These are phyloP conservation scores for Lindgomyces ingoldianus DNA, from an alignment of 495 filamentous ascomycete genomes.

Conservation along the genomic window DNA sequence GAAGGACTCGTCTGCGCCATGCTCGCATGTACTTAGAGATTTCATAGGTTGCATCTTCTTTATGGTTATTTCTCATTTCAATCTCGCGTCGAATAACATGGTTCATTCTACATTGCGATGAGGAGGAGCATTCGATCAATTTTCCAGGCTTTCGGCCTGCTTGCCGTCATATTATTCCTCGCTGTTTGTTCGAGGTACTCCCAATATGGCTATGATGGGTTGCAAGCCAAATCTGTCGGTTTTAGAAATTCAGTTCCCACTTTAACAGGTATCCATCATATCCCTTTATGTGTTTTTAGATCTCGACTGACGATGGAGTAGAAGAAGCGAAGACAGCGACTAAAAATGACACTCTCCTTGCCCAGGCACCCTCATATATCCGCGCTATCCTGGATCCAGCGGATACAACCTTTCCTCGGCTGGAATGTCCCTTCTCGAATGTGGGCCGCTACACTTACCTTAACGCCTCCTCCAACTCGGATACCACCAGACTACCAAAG, in stretches of 20 bases:
- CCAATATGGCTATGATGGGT: neutral
- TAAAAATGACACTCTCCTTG: neutral
- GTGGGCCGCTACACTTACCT: conserved; percentile 38
- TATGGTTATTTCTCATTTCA: too few species aligned
- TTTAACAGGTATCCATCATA: neutral
- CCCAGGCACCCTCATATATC: conserved; percentile 36
- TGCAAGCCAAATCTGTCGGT: neutral
- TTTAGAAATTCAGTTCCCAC: neutral
- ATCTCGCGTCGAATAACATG: too few species aligned
- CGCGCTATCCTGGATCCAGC: conserved; percentile 42
- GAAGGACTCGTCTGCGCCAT: too few species aligned
- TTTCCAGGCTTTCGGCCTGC: neutral
- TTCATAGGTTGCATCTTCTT: too few species aligned
- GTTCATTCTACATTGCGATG: neutral
- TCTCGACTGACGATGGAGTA: neutral
- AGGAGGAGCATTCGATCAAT: neutral
- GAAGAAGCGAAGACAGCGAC: neutral
- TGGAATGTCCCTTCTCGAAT: conserved; percentile 31
- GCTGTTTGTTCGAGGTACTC: neutral
- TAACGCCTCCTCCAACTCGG: neutral
- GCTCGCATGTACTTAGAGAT: too few species aligned
- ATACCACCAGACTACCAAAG: conserved; percentile 23
- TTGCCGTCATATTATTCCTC: neutral
- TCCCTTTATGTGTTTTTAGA: neutral
- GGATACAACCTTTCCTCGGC: conserved; percentile 36